Evolutionary conservation across 306 rosid species (phyloP), one percentile per base, ranked within the genome.

Genomic region (Fragaria vesca): DNA sequence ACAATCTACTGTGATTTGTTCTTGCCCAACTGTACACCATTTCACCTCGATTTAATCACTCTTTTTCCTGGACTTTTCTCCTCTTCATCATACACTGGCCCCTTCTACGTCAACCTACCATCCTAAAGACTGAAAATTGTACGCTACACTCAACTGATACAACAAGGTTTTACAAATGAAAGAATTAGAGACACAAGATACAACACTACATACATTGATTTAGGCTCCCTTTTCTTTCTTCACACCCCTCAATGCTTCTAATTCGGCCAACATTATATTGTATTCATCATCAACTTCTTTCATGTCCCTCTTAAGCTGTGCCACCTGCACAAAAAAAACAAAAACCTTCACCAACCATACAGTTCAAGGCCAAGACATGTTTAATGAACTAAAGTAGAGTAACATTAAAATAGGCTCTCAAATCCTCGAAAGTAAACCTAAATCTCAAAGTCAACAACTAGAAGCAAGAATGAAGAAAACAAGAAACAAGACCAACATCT

Each of bases 271-370:
- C 75, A 92, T 83, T 60, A 51, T 86, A 18, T 57, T 9, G 72
- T 88, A 86, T 63, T 88, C 85, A 0, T 8, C 52, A 16, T 75
- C 70, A 34, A 87, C 82, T 78, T 71, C 86, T 77, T 83, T 74
- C 76, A 92, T 81, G 80, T 86, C 72, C 77, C 68, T 88, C 85
- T 80, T 82, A 74, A 95, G 91, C 43, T 2, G 54, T 2, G 76
- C 80, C 77, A 74, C 97, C 99, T 95, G 94, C 67, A 81, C 51
- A 72, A 2, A 5, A 76, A 57, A 75, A 74, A 45, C n/a, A 34
- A 70, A 12, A 68, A 40, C 5, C 45, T 5, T 54, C 21, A 54
- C 12, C 16, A 54, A 62, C 32, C 65, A 10, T 28, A 30, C 11
- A 30, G n/a, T 62, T 62, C 10, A 30, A 6, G 68, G 36, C 67